Percentiles rank a stretch among this genome's conserved stretches.
These are phyloP conservation scores for Lablab purpureus DNA, from an alignment of 306 rosid genomes.

Conservation along the genomic window DNA sequence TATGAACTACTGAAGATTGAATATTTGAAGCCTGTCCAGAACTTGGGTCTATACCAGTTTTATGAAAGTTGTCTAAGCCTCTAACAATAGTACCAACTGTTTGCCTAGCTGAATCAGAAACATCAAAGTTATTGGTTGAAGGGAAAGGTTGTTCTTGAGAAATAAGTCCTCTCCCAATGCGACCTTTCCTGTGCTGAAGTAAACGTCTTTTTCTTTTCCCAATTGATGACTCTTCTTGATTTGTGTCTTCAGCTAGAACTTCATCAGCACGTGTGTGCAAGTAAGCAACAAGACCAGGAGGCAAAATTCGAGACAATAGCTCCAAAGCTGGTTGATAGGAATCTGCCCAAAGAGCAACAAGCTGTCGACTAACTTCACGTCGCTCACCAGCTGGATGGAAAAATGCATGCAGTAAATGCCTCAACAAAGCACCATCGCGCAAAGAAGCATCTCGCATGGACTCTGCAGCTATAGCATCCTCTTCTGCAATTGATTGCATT, in stretches of 20 bases:
- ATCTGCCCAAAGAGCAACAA: slow-evolving; percentile 99
- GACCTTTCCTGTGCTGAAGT: slow-evolving; percentile 89
- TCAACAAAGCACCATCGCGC: slow-evolving; percentile 95
- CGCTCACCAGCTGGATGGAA: slow-evolving; percentile 92
- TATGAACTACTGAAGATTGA: slow-evolving; percentile 66
- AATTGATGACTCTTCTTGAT: slow-evolving; percentile 73
- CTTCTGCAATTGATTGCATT: slow-evolving; percentile 99
- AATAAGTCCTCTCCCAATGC: slow-evolving; percentile 74
- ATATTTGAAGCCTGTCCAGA: slow-evolving; percentile 61
- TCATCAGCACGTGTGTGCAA: slow-evolving; percentile 92
- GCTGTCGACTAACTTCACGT: slow-evolving; percentile 94
- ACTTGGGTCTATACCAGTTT: slow-evolving; percentile 58
- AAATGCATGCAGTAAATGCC: slow-evolving; percentile 93
- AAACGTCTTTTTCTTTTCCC: slow-evolving; percentile 85
- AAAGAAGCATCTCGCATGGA: slow-evolving; percentile 99
- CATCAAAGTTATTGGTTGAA: slow-evolving; percentile 68
- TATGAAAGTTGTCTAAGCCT: slow-evolving; percentile 58
- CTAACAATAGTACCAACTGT: slow-evolving; percentile 55
- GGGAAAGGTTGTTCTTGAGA: slow-evolving; percentile 79
- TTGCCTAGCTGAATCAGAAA: slow-evolving; percentile 71
- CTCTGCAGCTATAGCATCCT: slow-evolving; percentile 99
- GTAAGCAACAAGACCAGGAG: slow-evolving; percentile 99
- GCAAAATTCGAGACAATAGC: slow-evolving; percentile 88
- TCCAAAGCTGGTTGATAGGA: slow-evolving; percentile 96
- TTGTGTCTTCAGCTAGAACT: slow-evolving; percentile 62